Conservation (phyloP, 257 asterid genomes). For the Solanum etuberosum region DNA sequence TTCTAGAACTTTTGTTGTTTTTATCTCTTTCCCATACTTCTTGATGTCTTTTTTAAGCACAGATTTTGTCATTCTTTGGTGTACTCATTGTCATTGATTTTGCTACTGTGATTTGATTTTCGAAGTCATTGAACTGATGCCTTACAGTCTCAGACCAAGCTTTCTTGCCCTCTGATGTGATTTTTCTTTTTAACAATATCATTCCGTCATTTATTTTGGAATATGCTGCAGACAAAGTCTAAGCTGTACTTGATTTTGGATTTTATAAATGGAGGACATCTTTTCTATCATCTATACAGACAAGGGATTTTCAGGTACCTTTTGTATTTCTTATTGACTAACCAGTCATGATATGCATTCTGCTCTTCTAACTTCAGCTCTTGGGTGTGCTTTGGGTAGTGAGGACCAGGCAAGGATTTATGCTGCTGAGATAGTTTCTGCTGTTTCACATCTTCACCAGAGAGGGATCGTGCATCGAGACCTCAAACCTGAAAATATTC, state of each 20-base stretch:
- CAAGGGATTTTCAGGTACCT: constrained; percentile 89
- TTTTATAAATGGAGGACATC: constrained; percentile 91
- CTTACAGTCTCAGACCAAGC: background rate
- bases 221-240: constrained; percentile 52
- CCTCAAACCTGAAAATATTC: constrained; percentile 92
- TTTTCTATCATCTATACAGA: constrained; percentile 89
- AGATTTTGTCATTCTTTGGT: background rate
- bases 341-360: background rate
- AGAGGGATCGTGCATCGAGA: constrained; percentile 90
- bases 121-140: background rate
- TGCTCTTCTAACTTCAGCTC: constrained; percentile 16
- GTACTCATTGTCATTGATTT: background rate
- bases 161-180: background rate
- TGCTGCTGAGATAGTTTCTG: constrained; percentile 91
- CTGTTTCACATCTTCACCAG: constrained; percentile 91
- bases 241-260: constrained; percentile 83
- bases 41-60: background rate
- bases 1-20: background rate
- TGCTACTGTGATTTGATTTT: background rate
- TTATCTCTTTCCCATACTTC: background rate
- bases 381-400: constrained; percentile 33
- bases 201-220: background rate
- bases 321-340: background rate
- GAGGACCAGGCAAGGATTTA: constrained; percentile 96
- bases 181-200: background rate